Conservation (phyloP, 2,329 filamentous ascomycete species). For the Claviceps arundinis region DNA sequence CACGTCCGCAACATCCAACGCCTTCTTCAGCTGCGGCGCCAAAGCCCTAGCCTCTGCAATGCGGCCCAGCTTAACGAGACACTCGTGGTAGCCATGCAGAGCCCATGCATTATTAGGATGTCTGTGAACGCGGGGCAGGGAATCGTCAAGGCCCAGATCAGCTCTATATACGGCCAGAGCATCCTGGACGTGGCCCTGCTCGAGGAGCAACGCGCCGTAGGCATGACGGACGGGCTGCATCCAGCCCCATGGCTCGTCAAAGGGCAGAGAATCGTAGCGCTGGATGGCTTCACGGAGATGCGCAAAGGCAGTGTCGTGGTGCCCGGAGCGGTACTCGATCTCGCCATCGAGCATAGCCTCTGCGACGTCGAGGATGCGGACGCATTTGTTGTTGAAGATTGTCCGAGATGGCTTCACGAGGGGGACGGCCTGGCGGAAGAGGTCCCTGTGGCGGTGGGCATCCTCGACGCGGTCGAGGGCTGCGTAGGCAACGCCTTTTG, state of each 20-base stretch:
- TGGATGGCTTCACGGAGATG: constrained; percentile 43
- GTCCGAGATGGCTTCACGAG: constrained; percentile 46
- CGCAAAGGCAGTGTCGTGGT: constrained; percentile 44
- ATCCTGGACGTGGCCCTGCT: constrained; percentile 46
- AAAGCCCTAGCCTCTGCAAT: constrained; percentile 22
- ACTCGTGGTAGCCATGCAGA: constrained; percentile 60
- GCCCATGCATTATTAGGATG: constrained; percentile 68
- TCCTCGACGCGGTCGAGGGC: constrained; percentile 39
- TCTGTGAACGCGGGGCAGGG: constrained; percentile 47
- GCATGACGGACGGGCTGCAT: constrained; percentile 64
- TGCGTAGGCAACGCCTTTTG: constrained; percentile 52
- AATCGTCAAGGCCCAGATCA: constrained; percentile 47
- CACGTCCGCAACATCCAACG: constrained; percentile 47
- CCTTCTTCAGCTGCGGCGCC: constrained; percentile 32
- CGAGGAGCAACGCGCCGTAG: constrained; percentile 54
- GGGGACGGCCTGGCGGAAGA: constrained; percentile 38
- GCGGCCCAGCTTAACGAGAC: constrained; percentile 39
- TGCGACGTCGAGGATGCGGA: constrained; percentile 48
- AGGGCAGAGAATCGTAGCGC: constrained; percentile 50
- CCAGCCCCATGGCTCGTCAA: constrained; percentile 69
- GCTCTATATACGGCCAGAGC: constrained; percentile 45
- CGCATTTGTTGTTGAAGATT: constrained; percentile 26
- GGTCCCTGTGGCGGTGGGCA: constrained; percentile 36
- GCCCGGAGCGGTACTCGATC: constrained; percentile 51
- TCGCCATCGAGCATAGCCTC: constrained; percentile 61